Conservation (phyloP, 306 rosid genomes). For the Crataegus laevigata region DNA sequence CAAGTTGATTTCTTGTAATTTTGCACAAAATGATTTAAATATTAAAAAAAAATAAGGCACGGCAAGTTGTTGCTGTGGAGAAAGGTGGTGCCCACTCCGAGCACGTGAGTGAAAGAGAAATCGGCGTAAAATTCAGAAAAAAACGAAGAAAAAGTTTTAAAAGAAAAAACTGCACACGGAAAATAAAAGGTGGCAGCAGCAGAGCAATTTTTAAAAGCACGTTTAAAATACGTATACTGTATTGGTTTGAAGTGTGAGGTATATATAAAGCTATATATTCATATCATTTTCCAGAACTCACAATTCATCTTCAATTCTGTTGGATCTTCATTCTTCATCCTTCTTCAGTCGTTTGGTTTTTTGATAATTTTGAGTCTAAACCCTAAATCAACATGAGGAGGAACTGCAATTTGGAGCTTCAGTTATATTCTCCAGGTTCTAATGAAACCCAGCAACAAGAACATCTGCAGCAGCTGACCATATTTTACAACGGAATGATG, state of each 20-base stretch:
- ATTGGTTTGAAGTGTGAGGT: no score
- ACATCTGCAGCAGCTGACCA: slow-evolving; percentile 24
- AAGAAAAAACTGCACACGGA: neutral
- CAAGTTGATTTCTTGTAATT: no score
- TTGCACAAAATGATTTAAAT: neutral
- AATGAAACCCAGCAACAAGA: neutral
- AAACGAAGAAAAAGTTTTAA: neutral
- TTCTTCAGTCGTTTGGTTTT: neutral
- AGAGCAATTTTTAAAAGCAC: neutral
- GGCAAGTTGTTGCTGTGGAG: neutral
- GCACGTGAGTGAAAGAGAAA: neutral
- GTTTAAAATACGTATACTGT: neutral
- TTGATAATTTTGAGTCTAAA: neutral
- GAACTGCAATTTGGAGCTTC: slow-evolving; percentile 62
- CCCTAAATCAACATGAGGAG: slow-evolving; percentile 33
- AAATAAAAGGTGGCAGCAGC: no score
- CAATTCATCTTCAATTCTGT: neutral
- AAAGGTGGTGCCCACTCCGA: neutral
- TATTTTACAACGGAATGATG: slow-evolving; percentile 61
- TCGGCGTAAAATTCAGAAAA: neutral
- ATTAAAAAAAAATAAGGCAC: no score
- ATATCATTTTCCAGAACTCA: neutral
- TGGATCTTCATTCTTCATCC: neutral
- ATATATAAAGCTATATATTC: neutral
- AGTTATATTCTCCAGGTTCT: slow-evolving; percentile 15